A percentile compares a stretch with the other conserved stretches of the same genome.
phyloP scores from a whole-genome alignment of 139 green algal genomes.

The Edaphochlamys debaryana region DNA sequence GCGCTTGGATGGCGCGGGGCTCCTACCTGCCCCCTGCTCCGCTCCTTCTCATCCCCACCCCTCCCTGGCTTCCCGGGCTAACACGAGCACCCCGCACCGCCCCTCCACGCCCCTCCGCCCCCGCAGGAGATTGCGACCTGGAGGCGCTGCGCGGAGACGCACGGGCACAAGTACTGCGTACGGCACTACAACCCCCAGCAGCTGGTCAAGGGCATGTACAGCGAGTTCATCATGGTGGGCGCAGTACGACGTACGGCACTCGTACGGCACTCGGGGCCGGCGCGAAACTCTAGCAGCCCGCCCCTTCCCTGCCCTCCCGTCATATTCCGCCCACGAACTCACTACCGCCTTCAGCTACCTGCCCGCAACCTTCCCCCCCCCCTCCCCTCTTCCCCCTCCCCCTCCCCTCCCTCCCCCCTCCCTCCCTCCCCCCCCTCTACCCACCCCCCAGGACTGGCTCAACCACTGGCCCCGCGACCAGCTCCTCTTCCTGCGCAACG shows the following conservation, averaged over 20 bases:
- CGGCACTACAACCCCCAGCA: slow-evolving; percentile 68
- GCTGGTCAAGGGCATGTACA: slow-evolving; percentile 77
- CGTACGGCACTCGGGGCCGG: too few relatives aligned
- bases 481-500: slow-evolving; percentile 67
- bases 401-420: too few relatives aligned
- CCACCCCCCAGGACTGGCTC: slow-evolving; percentile 55
- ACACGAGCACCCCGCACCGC: neutral
- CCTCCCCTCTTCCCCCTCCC: too few relatives aligned
- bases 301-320: too few relatives aligned
- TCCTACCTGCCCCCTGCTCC: too few relatives aligned
- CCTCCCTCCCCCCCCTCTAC: neutral
- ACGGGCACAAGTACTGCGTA: slow-evolving; percentile 47
- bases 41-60: neutral
- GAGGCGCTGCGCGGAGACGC: slow-evolving; percentile 38
- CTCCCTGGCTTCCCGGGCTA: too few relatives aligned
- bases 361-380: too few relatives aligned
- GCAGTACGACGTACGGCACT: too few relatives aligned
- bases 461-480: slow-evolving; percentile 59
- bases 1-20: too few relatives aligned
- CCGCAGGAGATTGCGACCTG: slow-evolving; percentile 52
- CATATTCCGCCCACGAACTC: neutral
- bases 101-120: neutral
- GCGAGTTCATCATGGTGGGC: slow-evolving; percentile 40
- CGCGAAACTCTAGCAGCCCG: too few relatives aligned
- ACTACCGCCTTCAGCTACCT: too few relatives aligned